These are phyloP conservation scores for Alternaria gaisen DNA, from an alignment of 2,329 filamentous ascomycete species.

Conservation along the genomic window DNA sequence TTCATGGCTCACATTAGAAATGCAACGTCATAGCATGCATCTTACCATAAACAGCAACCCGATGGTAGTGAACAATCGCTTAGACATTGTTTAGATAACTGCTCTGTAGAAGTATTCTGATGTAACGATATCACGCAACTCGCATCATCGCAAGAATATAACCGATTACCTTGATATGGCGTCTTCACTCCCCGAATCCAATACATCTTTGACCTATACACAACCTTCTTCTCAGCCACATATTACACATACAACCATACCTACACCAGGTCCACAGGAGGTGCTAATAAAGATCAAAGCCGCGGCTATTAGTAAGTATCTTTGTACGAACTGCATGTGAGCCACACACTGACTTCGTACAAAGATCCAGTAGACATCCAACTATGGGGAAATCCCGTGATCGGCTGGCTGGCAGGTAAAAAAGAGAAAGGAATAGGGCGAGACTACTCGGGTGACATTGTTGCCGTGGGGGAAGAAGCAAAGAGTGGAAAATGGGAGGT, in stretches of 20 bases:
- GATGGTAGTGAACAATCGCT: neutral
- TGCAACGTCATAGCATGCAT: conserved; percentile 5
- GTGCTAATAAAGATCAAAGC: conserved; percentile 55
- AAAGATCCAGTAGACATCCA: conserved; percentile 52
- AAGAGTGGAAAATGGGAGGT: conserved; percentile 29
- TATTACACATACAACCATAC: conserved; percentile 29
- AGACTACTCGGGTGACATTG: conserved; percentile 56
- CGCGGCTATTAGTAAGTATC: conserved; percentile 51
- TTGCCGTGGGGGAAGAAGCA: conserved; percentile 39
- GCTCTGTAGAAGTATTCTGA: neutral
- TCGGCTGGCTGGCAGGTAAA: conserved; percentile 35
- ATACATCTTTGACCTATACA: conserved; percentile 40
- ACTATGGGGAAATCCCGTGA: conserved; percentile 48
- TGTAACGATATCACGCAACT: neutral
- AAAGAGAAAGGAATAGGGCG: conserved; percentile 54
- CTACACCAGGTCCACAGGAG: conserved; percentile 23
- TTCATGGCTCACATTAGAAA: neutral
- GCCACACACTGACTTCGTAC: neutral
- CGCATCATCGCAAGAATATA: neutral
- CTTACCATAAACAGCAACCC: neutral
- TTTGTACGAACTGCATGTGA: neutral
- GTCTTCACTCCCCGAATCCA: conserved; percentile 29
- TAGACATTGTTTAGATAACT: neutral
- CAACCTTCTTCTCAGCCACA: conserved; percentile 34
- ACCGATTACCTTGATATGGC: neutral